A percentile compares a stretch with the other conserved stretches of the same genome.
These are phyloP conservation scores for Danielia oregonensis DNA, from an alignment of 805 yeast genomes.

Conservation along the genomic window DNA sequence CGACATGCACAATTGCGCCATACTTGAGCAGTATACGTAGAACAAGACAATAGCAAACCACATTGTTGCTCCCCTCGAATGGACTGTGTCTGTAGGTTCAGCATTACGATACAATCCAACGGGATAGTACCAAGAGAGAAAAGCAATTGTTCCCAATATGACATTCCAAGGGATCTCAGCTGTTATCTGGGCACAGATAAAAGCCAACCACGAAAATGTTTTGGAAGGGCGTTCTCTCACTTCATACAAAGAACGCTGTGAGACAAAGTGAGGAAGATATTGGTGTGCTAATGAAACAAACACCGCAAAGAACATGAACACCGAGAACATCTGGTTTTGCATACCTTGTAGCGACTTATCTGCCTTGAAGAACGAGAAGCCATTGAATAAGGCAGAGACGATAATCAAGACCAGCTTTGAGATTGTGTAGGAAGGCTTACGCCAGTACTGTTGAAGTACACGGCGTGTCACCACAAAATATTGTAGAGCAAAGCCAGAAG, in stretches of 20 bases:
- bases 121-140: constrained; percentile 17
- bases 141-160: constrained; percentile 39
- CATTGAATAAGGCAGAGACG: constrained; percentile 12
- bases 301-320: constrained; percentile 63
- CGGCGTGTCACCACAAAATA: constrained; percentile 24
- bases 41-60: constrained; percentile 42
- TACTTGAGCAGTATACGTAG: constrained; percentile 52
- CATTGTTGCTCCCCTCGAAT: constrained; percentile 56
- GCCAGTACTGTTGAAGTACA: constrained; percentile 37
- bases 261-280: constrained; percentile 50
- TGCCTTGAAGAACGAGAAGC: constrained; percentile 14
- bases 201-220: constrained; percentile 64
- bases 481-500: constrained; percentile 12
- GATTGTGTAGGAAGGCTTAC: constrained; percentile 24
- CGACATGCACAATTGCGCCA: constrained; percentile 58
- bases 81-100: constrained; percentile 38
- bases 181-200: constrained; percentile 56
- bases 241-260: constrained; percentile 65
- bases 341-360: constrained; percentile 22
- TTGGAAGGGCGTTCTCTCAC: constrained; percentile 71
- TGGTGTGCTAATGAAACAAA: constrained; percentile 59
- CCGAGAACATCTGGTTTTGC: constrained; percentile 68
- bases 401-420: constrained; percentile 12
- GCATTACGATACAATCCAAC: constrained; percentile 43
- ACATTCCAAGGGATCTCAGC: constrained; percentile 67